Conservation (phyloP, 2,329 filamentous ascomycete genomes). For the Penicillium sclerotigenum region DNA sequence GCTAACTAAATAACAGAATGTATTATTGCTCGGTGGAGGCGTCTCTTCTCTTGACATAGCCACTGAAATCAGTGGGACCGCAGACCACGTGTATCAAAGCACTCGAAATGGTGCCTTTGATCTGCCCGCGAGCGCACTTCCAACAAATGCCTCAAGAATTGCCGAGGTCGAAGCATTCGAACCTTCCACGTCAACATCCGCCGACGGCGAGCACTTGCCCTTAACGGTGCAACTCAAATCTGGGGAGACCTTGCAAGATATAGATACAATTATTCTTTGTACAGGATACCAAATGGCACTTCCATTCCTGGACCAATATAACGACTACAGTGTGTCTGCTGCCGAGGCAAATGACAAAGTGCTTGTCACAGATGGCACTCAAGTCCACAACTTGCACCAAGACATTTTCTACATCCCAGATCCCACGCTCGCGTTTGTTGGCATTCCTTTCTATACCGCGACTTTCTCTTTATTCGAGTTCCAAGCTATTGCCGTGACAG, state of each 20-base stretch:
- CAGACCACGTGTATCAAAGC: conserved; percentile 52
- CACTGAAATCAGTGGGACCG: conserved; percentile 48
- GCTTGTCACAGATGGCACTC: conserved; percentile 62
- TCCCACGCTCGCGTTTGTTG: conserved; percentile 61
- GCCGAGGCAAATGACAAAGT: conserved; percentile 52
- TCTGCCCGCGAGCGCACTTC: conserved; percentile 53
- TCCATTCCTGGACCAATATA: conserved; percentile 58
- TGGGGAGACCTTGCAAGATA: conserved; percentile 51
- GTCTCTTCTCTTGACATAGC: conserved; percentile 56
- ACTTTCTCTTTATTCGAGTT: conserved; percentile 70
- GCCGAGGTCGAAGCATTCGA: conserved; percentile 52
- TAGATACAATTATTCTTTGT: conserved; percentile 62
- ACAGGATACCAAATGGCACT: conserved; percentile 68
- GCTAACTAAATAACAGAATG: conserved; percentile 40
- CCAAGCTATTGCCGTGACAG: conserved; percentile 61
- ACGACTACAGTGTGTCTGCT: conserved; percentile 44
- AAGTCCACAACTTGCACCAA: conserved; percentile 65
- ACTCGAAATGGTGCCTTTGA: conserved; percentile 62
- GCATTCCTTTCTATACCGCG: conserved; percentile 62
- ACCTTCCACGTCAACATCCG: background rate
- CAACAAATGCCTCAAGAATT: conserved; percentile 52
- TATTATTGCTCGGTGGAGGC: conserved; percentile 56
- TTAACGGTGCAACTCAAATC: conserved; percentile 53
- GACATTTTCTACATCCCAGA: conserved; percentile 71
- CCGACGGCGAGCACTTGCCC: conserved; percentile 42